These are phyloP conservation scores for Cladosporium colombiae DNA, from an alignment of 2,329 filamentous ascomycete genomes.

Conservation along the genomic window DNA sequence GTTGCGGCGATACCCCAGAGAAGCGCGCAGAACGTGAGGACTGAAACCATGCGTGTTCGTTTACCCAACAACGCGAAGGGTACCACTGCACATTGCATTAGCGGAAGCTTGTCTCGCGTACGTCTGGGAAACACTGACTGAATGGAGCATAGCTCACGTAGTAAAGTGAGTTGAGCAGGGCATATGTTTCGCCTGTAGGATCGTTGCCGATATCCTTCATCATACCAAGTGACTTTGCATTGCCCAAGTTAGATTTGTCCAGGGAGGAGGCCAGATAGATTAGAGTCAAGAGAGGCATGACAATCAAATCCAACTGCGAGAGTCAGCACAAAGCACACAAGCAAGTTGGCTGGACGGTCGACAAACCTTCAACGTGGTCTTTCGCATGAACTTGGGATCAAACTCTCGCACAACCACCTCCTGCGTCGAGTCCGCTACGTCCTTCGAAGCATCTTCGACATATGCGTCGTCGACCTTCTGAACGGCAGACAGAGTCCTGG, in stretches of 20 bases:
- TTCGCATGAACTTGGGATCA: slow-evolving; percentile 21
- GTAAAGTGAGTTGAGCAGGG: slow-evolving; percentile 22
- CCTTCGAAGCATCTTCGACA: slow-evolving; percentile 18
- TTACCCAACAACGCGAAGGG: slow-evolving; percentile 22
- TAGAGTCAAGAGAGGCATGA: slow-evolving; percentile 22
- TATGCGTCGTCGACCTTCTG: slow-evolving; percentile 16
- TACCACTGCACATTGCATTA: slow-evolving; percentile 18
- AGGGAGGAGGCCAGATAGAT: slow-evolving; percentile 37
- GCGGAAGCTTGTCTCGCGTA: not conserved
- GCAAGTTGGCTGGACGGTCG: not conserved
- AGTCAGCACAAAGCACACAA: not conserved
- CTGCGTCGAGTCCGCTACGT: not conserved
- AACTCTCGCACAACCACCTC: slow-evolving; percentile 21
- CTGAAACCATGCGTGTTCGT: slow-evolving; percentile 22
- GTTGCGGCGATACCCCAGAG: slow-evolving; percentile 16
- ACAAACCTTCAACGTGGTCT: slow-evolving; percentile 21
- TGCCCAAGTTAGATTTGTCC: slow-evolving; percentile 46
- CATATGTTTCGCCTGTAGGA: slow-evolving; percentile 20
- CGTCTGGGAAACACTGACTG: slow-evolving; percentile 12
- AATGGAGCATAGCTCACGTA: slow-evolving; percentile 22
- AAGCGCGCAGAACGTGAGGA: slow-evolving; percentile 16
- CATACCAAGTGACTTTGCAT: slow-evolving; percentile 22
- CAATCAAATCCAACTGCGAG: slow-evolving; percentile 20
- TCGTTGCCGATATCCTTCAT: slow-evolving; percentile 23
- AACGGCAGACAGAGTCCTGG: slow-evolving; percentile 18